Evolutionary conservation across 805 yeast species (phyloP).

Genomic region (Spathaspora passalidarum): DNA sequence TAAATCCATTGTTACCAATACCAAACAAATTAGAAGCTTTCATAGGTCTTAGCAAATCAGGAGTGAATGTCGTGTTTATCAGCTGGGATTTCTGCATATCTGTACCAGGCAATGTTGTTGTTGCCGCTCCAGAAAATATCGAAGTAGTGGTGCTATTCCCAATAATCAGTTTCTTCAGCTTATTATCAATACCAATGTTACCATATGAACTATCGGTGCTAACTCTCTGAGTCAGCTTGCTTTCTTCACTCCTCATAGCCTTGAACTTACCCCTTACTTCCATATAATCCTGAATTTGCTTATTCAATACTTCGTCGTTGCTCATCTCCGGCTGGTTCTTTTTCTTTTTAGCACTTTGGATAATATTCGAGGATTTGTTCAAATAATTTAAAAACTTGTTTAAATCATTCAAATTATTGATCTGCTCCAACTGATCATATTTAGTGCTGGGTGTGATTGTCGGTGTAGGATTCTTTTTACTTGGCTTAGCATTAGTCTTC

Average conservation of each 20-base stretch:
- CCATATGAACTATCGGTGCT: too few relatives aligned
- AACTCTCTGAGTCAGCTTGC: conserved; percentile 1
- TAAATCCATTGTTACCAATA: conserved; percentile 3
- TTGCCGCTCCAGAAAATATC: not conserved
- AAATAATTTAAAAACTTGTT: conserved; percentile 37
- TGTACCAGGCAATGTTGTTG: not conserved
- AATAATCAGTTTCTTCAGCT: not conserved
- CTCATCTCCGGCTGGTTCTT: conserved; percentile 4
- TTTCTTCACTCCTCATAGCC: conserved; percentile 8
- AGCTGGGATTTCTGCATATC: not conserved
- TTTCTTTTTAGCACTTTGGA: conserved; percentile 36
- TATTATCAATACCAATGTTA: not conserved
- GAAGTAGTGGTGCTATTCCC: not conserved
- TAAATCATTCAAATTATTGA: conserved; percentile 38
- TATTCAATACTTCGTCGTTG: conserved; percentile 16
- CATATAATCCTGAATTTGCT: conserved; percentile 22
- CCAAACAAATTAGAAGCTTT: conserved; percentile 8
- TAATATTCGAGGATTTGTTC: conserved; percentile 34
- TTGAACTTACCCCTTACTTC: conserved; percentile 18
- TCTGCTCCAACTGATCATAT: conserved; percentile 35
- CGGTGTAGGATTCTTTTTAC: conserved; percentile 6
- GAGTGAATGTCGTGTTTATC: conserved; percentile 7
- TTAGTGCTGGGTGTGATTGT: conserved; percentile 1
- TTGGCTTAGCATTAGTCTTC: conserved; percentile 14
- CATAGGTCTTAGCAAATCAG: conserved; percentile 13